phyloP scores from a whole-genome alignment of 176 grass and related monocot species.

The Puya raimondii region DNA sequence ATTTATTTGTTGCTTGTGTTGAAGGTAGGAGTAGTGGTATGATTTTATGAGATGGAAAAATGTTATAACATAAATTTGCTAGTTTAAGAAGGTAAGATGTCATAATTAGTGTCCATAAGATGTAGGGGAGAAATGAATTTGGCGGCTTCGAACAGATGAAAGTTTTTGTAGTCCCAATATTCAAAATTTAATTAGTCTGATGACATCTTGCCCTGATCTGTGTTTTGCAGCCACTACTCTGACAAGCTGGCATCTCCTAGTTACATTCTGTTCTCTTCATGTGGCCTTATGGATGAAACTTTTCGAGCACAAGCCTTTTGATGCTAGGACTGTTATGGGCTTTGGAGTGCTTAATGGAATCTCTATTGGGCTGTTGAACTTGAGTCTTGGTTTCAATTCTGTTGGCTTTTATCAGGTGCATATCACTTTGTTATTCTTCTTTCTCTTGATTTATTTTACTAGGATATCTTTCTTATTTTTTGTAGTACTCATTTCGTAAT shows the following conservation, averaged over 20 bases:
- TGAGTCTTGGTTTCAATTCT: slow-evolving; percentile 96
- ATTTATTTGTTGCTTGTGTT: too few relatives aligned
- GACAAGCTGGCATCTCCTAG: slow-evolving; percentile 99
- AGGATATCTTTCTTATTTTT: not conserved
- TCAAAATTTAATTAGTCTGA: not conserved
- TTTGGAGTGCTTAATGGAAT: slow-evolving; percentile 97
- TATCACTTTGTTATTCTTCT: slow-evolving; percentile 2
- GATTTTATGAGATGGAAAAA: too few relatives aligned
- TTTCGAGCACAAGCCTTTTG: slow-evolving; percentile 97
- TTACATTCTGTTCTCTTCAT: slow-evolving; percentile 95
- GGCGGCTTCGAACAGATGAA: too few relatives aligned
- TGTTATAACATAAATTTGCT: too few relatives aligned
- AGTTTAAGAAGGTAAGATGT: too few relatives aligned
- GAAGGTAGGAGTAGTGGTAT: too few relatives aligned
- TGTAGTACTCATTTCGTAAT: not conserved
- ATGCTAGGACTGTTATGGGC: slow-evolving; percentile 84
- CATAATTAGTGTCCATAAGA: too few relatives aligned
- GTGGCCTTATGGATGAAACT: slow-evolving; percentile 92
- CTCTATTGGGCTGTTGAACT: slow-evolving; percentile 94
- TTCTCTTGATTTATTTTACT: not conserved
- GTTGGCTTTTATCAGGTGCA: slow-evolving; percentile 97
- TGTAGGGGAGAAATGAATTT: too few relatives aligned
- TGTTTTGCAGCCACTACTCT: slow-evolving; percentile 80
- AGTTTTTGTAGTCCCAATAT: too few relatives aligned
- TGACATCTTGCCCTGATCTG: not conserved